phyloP scores from a whole-genome alignment of 2,329 filamentous ascomycete species.

The Diatrype stigma region DNA sequence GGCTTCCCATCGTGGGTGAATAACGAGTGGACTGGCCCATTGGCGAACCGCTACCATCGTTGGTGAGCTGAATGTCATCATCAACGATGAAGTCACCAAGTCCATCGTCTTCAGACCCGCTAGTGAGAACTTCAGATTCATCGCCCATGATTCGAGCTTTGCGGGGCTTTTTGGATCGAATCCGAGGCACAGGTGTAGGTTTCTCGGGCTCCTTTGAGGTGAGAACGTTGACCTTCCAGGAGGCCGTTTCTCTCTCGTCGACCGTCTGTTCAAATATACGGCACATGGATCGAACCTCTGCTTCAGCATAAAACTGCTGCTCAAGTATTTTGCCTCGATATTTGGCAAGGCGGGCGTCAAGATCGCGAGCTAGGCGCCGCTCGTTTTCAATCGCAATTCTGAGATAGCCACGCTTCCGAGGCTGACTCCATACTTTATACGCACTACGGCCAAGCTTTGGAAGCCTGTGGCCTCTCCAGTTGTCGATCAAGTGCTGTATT shows the following conservation, averaged over 20 bases:
- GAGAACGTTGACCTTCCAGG: slow-evolving; percentile 47
- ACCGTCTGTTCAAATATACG: slow-evolving; percentile 61
- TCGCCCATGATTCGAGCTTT: slow-evolving; percentile 15
- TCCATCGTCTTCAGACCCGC: slow-evolving; percentile 41
- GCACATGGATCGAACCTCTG: slow-evolving; percentile 52
- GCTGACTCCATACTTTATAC: slow-evolving; percentile 56
- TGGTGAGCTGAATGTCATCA: slow-evolving; percentile 7
- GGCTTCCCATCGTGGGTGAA: not conserved
- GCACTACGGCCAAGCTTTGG: slow-evolving; percentile 54
- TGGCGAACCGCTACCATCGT: not conserved
- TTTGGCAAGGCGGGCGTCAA: slow-evolving; percentile 51
- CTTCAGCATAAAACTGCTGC: slow-evolving; percentile 47
- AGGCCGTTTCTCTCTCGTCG: slow-evolving; percentile 51
- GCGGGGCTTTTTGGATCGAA: slow-evolving; percentile 12
- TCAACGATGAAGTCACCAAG: slow-evolving; percentile 47
- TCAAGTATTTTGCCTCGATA: slow-evolving; percentile 48
- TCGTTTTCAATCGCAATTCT: slow-evolving; percentile 40
- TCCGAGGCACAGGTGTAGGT: slow-evolving; percentile 19
- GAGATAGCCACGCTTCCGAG: slow-evolving; percentile 37
- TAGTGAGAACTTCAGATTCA: slow-evolving; percentile 48
- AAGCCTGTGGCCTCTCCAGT: slow-evolving; percentile 57
- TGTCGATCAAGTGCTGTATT: slow-evolving; percentile 44
- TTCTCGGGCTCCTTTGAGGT: slow-evolving; percentile 36
- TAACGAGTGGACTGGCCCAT: slow-evolving; percentile 2
- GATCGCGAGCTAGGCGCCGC: slow-evolving; percentile 35